Base-by-base conservation (phyloP, 176 grass and related monocot genomes). In the Alloteropsis semialata region DNA sequence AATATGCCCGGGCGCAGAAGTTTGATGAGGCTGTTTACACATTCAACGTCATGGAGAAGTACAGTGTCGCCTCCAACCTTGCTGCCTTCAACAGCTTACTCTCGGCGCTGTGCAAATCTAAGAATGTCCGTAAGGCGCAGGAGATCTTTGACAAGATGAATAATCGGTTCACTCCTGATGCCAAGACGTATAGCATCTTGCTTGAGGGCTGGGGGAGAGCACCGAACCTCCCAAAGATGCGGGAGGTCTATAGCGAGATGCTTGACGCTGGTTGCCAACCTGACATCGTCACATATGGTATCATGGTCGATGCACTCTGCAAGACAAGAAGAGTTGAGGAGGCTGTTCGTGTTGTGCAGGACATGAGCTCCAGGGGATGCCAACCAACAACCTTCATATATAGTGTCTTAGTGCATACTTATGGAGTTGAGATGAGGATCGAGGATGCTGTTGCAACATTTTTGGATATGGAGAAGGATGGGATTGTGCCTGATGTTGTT, bases 181-280 rank as follows among this genome's bases (percentile, higher is more conserved):
- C 92, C 14, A 98, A 98, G 84, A 95, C 96, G 60, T 95, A 93
- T 86, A 95, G 92, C 64, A 98, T 98, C 74, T 85, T 98, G 89
- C 96, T 98, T 27, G 96, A 98, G 79, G 96, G 92, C 15, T 98
- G 96, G 92, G 96, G 96, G 13, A 88, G 92, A 86, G 91, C 90
- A 13, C 96, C 96, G 17, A 92, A 95, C 53, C 87, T 98, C 79
- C 87, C 92, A 25, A 95, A 95, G 87, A 98, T 98, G 92, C 87
- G 91, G 13, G 80, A 93, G n/a, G 91, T 95, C 13, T 93, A 93
- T 37, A 74, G 29, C 39, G 88, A 95, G 39, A 98, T 95, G 95
- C 51, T 88, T 25, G 84, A 85, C 2, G 75, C 78, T 62, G 89
- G 87, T 63, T 95, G 96, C 61, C 79, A 98, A 30, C 91, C 92